phyloP scores from a whole-genome alignment of 768 basidiomycete genomes.

The Russula sp. region DNA sequence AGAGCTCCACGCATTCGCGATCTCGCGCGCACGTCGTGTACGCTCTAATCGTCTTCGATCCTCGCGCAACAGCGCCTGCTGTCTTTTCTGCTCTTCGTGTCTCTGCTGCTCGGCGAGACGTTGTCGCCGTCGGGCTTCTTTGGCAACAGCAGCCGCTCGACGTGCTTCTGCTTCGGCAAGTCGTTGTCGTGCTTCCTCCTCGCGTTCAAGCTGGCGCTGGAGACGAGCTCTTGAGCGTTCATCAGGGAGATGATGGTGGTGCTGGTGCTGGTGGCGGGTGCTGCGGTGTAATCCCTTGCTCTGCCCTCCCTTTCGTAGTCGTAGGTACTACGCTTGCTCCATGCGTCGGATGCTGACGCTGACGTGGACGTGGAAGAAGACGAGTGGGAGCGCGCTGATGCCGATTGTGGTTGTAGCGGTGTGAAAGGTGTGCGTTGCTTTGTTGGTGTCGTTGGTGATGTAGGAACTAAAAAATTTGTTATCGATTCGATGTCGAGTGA shows the following conservation, averaged over 20 bases:
- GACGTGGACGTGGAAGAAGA: conserved; percentile 1
- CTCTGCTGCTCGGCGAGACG: background rate
- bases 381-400: background rate
- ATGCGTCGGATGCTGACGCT: background rate
- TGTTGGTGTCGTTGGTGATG: background rate
- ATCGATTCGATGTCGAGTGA: too few relatives aligned
- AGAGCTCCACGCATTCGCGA: conserved; percentile 37
- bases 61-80: conserved; percentile 47
- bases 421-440: conserved; percentile 4
- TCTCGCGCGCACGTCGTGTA: conserved; percentile 39
- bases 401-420: conserved; percentile 1
- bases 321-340: background rate
- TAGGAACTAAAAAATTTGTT: background rate
- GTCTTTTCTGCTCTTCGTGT: conserved; percentile 31
- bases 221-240: conserved; percentile 12
- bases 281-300: background rate
- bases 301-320: conserved; percentile 1
- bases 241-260: conserved; percentile 9
- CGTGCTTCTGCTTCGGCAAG: conserved; percentile 15
- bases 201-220: conserved; percentile 2
- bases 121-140: conserved; percentile 46
- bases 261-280: too few relatives aligned
- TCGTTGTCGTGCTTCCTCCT: conserved; percentile 10
- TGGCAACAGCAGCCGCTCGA: conserved; percentile 9
- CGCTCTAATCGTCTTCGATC: conserved; percentile 44